Evolutionary conservation across 1,139 yeast species (phyloP).

Genomic region (Pneumocystis wakefieldiae): DNA sequence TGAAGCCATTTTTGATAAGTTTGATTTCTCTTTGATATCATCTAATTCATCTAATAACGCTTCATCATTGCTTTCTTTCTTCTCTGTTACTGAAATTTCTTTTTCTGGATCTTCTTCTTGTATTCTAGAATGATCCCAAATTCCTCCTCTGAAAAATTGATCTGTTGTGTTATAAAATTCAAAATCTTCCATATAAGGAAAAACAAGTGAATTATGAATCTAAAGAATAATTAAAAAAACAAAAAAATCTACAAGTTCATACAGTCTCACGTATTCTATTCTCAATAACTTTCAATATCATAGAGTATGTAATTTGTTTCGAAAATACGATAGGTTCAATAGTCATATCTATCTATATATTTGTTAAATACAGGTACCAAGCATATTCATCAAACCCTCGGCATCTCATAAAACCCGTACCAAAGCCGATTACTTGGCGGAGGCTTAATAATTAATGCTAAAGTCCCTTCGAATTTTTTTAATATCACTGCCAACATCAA

Average conservation of each 20-base stretch:
- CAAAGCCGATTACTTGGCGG: conserved; percentile 85
- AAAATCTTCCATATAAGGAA: conserved; percentile 81
- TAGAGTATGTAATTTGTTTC: conserved; percentile 57
- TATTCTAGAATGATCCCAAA: conserved; percentile 43
- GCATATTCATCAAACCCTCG: conserved; percentile 24
- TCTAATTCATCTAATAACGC: neutral
- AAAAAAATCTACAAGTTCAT: neutral
- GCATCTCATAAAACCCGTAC: conserved; percentile 77
- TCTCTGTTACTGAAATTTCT: neutral
- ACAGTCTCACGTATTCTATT: conserved; percentile 61
- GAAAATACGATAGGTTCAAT: conserved; percentile 84
- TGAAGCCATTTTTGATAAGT: neutral
- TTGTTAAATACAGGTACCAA: neutral
- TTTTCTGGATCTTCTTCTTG: conserved; percentile 3
- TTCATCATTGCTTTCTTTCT: neutral
- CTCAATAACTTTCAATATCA: conserved; percentile 68
- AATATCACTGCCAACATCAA: conserved; percentile 58
- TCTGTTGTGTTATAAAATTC: conserved; percentile 48
- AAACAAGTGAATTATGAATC: conserved; percentile 58
- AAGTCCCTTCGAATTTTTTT: conserved; percentile 55
- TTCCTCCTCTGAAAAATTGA: conserved; percentile 78
- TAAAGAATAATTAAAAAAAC: neutral
- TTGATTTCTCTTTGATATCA: neutral
- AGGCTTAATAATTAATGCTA: conserved; percentile 57
- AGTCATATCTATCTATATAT: conserved; percentile 27